Base-by-base conservation (phyloP, 2,329 filamentous ascomycete species). In the Xylariomycetidae sp. region DNA sequence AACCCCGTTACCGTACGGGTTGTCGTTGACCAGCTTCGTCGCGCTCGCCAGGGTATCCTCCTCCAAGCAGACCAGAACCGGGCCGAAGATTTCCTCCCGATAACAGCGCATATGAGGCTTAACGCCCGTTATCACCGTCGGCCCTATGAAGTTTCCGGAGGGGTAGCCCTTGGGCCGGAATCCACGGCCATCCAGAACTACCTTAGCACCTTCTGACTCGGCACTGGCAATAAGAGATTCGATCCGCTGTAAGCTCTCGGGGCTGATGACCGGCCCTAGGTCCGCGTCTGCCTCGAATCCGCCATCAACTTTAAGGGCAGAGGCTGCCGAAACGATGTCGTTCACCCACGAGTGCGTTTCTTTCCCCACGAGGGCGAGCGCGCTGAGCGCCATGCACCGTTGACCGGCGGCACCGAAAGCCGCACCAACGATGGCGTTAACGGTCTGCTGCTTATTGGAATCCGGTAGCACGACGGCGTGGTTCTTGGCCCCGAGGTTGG, bases 401-500 rank as follows among this genome's bases (percentile, higher is more conserved):
- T 92, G 85, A 24, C 85, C 85, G 16, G 85, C 85, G 43, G 85
- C 85, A 45, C 85, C 85, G 48, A 92, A 92, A 15, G 86, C 85
- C 20, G 86, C 85, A 44, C 85, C 86, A 5, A 85, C 76, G 44
- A 92, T 85, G 25, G 83, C 82, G 64, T 90, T 92, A 52, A 92
- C 66, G 46, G 87, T 85, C 52, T 89, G 83, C 68, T 92, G 88
- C 74, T 88, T 90, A 70, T 92, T 89, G 68, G 80, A 84, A 67
- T 92, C 85, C 14, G 85, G 85, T 40, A 90, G 74, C 19, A 92
- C 79, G 33, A 83, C 82, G 18, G 85, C 85, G 59, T 92, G 85
- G 70, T 92, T 92, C 74, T 92, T 92, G 47, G 85, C 85, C 24
- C 85, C 86, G 40, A 92, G 65, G 64, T 92, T 92, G 58, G 85